Base-by-base conservation (phyloP, 106 monocot genomes). In the Hemerocallis citrina region DNA sequence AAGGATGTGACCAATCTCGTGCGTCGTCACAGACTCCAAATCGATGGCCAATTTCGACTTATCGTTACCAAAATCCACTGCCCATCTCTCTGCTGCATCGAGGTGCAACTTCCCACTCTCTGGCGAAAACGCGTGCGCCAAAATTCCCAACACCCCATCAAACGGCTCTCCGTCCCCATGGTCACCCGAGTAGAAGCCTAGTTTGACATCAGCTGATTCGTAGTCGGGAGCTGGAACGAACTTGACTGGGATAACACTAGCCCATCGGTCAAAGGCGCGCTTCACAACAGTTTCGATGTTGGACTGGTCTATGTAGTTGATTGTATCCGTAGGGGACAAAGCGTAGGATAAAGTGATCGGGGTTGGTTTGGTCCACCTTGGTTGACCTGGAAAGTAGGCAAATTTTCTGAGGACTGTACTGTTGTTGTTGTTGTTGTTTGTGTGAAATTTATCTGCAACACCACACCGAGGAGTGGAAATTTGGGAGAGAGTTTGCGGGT, bases 141-240 rank as follows among this genome's bases (percentile, higher is more conserved):
- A 70, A 42, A 91, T 57, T 11, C 96, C 96, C 23, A 91, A 57
- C 17, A 73, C 79, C 4, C 96, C 91, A 67, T 96, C 96, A 63
- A 96, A 96, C 7, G 96, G 81, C 71, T 85, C 64, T 12, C 96
- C 91, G 64, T 96, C 96, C 1, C 96, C 96, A 62, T 96, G 96
- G 31, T 81, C 81, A 4, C 96, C 91, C n/a, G 9, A n/a, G 65
- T 70, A 84, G 74, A 96, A 91, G 0, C 76, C 96, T 11, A 96
- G 59, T 67, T 78, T 83, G 34, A 96, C 71, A 67, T 91, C 81
- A 22, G 96, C 91, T 1, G 55, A 14, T 0, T 36, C 24, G 70
- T 84, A 88, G 16, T 79, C 69, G 1, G 25, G 38, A 6, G 69
- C 31, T 30, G 69, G 84, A 23, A 15, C 21, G 70, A 96, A 96